Conservation (phyloP, 1,284 basidiomycete genomes). For the Melampsora americana region DNA sequence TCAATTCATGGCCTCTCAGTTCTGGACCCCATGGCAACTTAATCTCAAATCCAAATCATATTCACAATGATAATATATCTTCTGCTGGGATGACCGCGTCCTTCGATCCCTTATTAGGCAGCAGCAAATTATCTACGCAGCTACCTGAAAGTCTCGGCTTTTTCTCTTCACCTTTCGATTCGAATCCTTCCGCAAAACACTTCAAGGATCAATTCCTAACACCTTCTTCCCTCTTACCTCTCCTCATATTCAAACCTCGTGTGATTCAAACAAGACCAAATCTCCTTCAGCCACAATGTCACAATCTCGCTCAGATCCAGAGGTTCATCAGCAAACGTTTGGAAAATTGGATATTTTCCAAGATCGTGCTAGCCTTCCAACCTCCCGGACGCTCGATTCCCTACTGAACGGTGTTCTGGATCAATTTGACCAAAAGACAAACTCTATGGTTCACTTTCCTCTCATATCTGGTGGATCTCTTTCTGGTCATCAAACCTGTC, state of each 20-base stretch:
- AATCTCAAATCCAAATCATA: not conserved
- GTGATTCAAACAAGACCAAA: not conserved
- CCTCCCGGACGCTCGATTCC: not conserved
- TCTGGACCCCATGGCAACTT: not conserved
- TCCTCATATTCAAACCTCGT: not conserved
- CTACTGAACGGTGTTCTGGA: not conserved
- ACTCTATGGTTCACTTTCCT: not conserved
- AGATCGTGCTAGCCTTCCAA: slow-evolving; percentile 1
- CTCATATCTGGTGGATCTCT: not conserved
- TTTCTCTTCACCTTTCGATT: too few species aligned
- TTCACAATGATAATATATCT: not conserved
- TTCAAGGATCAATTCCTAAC: not conserved
- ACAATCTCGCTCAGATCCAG: slow-evolving; percentile 5
- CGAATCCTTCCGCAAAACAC: too few species aligned
- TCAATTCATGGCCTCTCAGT: not conserved
- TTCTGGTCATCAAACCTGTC: not conserved
- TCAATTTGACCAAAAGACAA: not conserved
- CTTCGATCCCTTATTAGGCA: too few species aligned
- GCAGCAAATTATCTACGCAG: too few species aligned
- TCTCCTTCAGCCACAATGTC: not conserved
- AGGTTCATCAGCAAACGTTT: not conserved
- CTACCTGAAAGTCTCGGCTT: too few species aligned
- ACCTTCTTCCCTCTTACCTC: not conserved
- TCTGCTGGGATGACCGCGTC: too few species aligned
- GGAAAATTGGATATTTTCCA: not conserved